A percentile compares a stretch with the other conserved stretches of the same genome.
Evolutionary conservation across 2,329 filamentous ascomycete species (phyloP).

Genomic region (Trichoderma sp.): DNA sequence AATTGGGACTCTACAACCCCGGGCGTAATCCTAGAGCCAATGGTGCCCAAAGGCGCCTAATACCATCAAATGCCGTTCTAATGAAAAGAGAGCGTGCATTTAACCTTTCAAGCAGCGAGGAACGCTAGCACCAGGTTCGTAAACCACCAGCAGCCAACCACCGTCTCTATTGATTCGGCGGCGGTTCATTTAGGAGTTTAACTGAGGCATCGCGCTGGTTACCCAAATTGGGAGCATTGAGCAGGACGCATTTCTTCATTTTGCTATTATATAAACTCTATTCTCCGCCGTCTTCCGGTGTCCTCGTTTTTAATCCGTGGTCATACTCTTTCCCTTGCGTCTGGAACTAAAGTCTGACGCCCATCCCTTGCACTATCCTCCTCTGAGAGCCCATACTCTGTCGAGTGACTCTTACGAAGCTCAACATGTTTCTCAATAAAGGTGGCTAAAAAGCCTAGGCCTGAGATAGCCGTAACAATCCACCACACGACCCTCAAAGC

Average conservation of each 20-base stretch:
- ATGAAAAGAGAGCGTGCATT: not conserved
- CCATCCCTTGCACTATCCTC: not conserved
- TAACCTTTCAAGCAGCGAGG: not conserved
- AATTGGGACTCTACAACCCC: not conserved
- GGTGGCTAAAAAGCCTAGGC: not conserved
- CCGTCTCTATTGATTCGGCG: not conserved
- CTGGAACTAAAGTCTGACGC: not conserved
- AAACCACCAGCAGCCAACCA: not conserved
- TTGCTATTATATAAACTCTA: not conserved
- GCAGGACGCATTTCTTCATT: not conserved
- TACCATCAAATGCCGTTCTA: not conserved
- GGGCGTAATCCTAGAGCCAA: not conserved
- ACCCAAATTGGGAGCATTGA: not conserved
- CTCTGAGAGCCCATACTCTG: not conserved
- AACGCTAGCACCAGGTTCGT: not conserved
- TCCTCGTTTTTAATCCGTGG: not conserved
- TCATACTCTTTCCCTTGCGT: not conserved
- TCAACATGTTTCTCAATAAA: slow-evolving; percentile 13
- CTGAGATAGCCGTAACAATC: not conserved
- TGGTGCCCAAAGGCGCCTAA: not conserved
- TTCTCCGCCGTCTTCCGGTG: not conserved
- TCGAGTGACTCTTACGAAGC: slow-evolving; percentile 1
- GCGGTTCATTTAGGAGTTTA: not conserved
- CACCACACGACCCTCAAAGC: slow-evolving; percentile 9
- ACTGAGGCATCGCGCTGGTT: not conserved